Percentiles rank a stretch among this genome's conserved stretches.
phyloP scores from a whole-genome alignment of 177 flowering plant genomes.

The Vitis hybrid region DNA sequence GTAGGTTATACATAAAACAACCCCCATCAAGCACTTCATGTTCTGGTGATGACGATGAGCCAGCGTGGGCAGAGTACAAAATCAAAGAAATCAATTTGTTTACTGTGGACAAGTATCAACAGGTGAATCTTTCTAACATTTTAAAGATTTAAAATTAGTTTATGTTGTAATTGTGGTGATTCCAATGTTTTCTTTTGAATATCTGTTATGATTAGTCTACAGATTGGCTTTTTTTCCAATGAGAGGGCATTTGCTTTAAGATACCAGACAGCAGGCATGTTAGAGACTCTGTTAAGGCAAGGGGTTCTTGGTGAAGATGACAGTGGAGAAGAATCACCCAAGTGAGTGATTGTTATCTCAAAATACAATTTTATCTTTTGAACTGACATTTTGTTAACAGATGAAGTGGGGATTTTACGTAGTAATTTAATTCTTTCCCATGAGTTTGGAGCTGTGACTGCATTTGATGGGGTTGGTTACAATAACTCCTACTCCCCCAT shows the following conservation, averaged over 20 bases:
- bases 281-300: slow-evolving; percentile 77
- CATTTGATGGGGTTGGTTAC: background rate
- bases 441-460: background rate
- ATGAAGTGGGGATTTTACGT: background rate
- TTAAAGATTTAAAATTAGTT: slow-evolving; percentile 3
- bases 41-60: slow-evolving; percentile 49
- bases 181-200: slow-evolving; percentile 26
- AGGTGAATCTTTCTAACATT: slow-evolving; percentile 50
- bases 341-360: slow-evolving; percentile 38
- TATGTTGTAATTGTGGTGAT: slow-evolving; percentile 9
- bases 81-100: slow-evolving; percentile 95
- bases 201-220: slow-evolving; percentile 54
- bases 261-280: slow-evolving; percentile 96
- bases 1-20: slow-evolving; percentile 84
- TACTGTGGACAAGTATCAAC: slow-evolving; percentile 94
- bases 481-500: background rate
- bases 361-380: background rate
- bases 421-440: background rate
- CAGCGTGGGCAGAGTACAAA: slow-evolving; percentile 95
- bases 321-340: slow-evolving; percentile 93
- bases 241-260: slow-evolving; percentile 86
- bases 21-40: slow-evolving; percentile 59
- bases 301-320: slow-evolving; percentile 98
- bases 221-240: slow-evolving; percentile 82
- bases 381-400: background rate